Evolutionary conservation across 345 rosid genomes (phyloP).

Genomic region (Anacardium occidentale): DNA sequence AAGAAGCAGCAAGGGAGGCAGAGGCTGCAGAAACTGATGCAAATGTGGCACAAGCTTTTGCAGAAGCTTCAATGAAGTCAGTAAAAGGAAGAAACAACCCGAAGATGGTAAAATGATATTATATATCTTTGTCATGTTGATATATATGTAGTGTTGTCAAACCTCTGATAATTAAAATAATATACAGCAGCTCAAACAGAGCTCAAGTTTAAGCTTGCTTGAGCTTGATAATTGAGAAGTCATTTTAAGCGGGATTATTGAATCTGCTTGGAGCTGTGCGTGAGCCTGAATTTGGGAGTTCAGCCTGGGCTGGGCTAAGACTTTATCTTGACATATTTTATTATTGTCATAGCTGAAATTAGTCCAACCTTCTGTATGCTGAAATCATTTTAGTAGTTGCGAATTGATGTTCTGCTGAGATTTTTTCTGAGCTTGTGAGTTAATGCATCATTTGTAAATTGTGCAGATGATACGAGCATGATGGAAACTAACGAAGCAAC

Average conservation of each 20-base stretch:
- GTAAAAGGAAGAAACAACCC: slow-evolving; percentile 55
- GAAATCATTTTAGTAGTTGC: neutral
- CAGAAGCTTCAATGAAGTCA: slow-evolving; percentile 79
- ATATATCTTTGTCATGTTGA: no score
- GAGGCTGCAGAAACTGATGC: slow-evolving; percentile 95
- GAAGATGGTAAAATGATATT: slow-evolving; percentile 42
- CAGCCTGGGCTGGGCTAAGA: neutral
- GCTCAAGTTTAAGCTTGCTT: neutral
- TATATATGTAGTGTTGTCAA: neutral
- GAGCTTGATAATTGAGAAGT: neutral
- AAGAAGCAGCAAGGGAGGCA: slow-evolving; percentile 94
- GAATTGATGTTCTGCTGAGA: slow-evolving; percentile 1
- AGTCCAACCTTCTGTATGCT: no score
- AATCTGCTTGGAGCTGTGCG: neutral
- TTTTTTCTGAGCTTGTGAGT: neutral
- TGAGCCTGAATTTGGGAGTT: neutral
- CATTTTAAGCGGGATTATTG: neutral
- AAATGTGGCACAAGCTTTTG: slow-evolving; percentile 87
- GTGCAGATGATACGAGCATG: slow-evolving; percentile 45
- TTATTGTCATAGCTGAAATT: no score
- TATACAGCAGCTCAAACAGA: neutral
- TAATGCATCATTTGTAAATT: slow-evolving; percentile 8
- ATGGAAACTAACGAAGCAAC: slow-evolving; percentile 15
- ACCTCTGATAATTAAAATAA: neutral
- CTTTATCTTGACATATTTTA: neutral